phyloP scores from a whole-genome alignment of 164 flowering plant genomes.

The Litsea cubeba region DNA sequence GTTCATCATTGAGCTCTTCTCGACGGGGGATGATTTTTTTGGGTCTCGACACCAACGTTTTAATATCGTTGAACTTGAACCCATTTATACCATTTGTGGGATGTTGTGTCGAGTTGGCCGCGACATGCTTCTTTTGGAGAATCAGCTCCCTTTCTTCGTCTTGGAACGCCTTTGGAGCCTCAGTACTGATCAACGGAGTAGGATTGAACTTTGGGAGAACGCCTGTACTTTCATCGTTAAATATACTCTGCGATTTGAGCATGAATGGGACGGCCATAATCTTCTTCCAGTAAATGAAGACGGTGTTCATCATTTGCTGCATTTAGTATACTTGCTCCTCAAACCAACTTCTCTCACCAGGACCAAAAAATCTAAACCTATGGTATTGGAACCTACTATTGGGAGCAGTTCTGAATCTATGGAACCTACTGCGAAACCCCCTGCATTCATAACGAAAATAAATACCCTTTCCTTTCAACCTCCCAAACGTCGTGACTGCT shows the following conservation, averaged over 20 bases:
- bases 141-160: conserved; percentile 12
- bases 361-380: neutral
- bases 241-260: too few relatives aligned
- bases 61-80: neutral
- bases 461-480: too few relatives aligned
- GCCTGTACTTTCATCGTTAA: neutral
- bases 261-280: too few relatives aligned
- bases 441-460: too few relatives aligned
- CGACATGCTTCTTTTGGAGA: conserved; percentile 3
- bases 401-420: too few relatives aligned
- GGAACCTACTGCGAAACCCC: too few relatives aligned
- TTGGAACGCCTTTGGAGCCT: neutral
- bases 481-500: too few relatives aligned
- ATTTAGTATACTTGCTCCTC: neutral
- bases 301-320: conserved; percentile 1
- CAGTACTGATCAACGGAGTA: neutral
- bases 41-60: neutral
- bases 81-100: neutral
- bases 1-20: conserved; percentile 6
- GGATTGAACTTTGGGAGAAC: neutral
- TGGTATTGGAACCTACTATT: too few relatives aligned
- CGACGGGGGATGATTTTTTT: too few relatives aligned
- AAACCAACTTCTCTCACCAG: neutral
- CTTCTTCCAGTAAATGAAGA: too few relatives aligned
- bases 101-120: neutral